phyloP scores from a whole-genome alignment of 768 basidiomycete species.

The Trametes cinnabarina region DNA sequence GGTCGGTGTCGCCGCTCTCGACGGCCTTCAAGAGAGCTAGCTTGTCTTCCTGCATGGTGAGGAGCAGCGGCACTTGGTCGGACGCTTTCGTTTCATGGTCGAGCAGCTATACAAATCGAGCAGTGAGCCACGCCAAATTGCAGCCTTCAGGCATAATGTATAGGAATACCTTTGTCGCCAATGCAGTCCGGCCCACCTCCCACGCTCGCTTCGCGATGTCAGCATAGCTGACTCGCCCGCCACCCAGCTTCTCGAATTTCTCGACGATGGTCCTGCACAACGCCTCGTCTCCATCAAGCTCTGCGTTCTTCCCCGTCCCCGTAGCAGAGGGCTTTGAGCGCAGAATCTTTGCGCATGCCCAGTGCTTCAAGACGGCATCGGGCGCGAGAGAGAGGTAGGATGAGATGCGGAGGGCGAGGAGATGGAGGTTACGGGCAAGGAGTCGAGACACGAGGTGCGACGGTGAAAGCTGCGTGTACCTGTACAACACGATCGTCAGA shows the following conservation, averaged over 20 bases:
- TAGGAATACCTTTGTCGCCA: slow-evolving; percentile 75
- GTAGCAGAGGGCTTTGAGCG: slow-evolving; percentile 61
- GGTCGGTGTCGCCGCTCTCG: slow-evolving; percentile 92
- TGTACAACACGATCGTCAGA: slow-evolving; percentile 33
- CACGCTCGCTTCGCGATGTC: slow-evolving; percentile 94
- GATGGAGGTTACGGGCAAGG: slow-evolving; percentile 83
- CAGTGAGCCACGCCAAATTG: neutral
- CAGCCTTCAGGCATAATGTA: neutral
- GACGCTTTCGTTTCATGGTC: slow-evolving; percentile 86
- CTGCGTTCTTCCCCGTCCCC: slow-evolving; percentile 51
- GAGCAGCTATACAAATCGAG: slow-evolving; percentile 55
- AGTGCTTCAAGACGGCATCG: slow-evolving; percentile 87
- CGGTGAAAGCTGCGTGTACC: slow-evolving; percentile 81
- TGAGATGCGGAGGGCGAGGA: slow-evolving; percentile 90
- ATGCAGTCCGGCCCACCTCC: slow-evolving; percentile 74
- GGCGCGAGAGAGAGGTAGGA: slow-evolving; percentile 79
- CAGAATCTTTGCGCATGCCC: slow-evolving; percentile 91
- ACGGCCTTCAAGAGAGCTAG: slow-evolving; percentile 86
- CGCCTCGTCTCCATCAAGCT: slow-evolving; percentile 68
- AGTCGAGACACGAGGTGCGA: slow-evolving; percentile 78
- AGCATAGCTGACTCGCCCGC: slow-evolving; percentile 82
- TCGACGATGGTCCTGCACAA: slow-evolving; percentile 82
- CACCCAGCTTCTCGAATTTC: slow-evolving; percentile 83
- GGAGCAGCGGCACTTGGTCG: slow-evolving; percentile 89
- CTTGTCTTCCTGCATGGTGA: slow-evolving; percentile 93